Evolutionary conservation across 306 rosid species (phyloP).

Genomic region (Vigna angularis): DNA sequence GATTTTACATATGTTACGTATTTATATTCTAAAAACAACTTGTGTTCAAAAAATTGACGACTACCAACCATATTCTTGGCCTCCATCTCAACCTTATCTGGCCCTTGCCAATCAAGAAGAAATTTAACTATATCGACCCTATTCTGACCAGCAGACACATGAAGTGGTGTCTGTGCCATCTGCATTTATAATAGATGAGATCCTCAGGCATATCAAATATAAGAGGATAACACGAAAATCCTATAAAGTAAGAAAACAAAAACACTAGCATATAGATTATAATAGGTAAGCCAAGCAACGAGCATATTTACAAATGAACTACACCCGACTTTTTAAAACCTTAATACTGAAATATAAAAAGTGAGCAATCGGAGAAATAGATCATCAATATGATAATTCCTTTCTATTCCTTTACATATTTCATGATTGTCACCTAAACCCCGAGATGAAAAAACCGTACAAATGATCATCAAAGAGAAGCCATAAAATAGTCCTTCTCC

Average conservation of each 20-base stretch:
- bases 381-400: slow-evolving; percentile 27
- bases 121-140: slow-evolving; percentile 75
- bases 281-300: slow-evolving; percentile 25
- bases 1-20: slow-evolving; percentile 14
- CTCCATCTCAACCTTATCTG: slow-evolving; percentile 76
- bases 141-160: slow-evolving; percentile 86
- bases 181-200: slow-evolving; percentile 47
- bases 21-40: slow-evolving; percentile 12
- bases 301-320: slow-evolving; percentile 2
- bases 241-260: slow-evolving; percentile 26
- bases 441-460: not conserved
- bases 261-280: not conserved
- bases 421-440: slow-evolving; percentile 31
- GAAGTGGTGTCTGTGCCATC: slow-evolving; percentile 97
- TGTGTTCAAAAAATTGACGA: not conserved
- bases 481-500: slow-evolving; percentile 8
- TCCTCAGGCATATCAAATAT: slow-evolving; percentile 26
- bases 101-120: slow-evolving; percentile 85
- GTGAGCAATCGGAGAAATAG: not conserved
- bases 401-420: slow-evolving; percentile 3
- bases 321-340: not conserved
- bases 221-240: slow-evolving; percentile 16
- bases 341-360: not conserved
- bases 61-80: slow-evolving; percentile 85
- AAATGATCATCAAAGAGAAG: slow-evolving; percentile 23